A percentile compares a stretch with the other conserved stretches of the same genome.
These are phyloP conservation scores for Globisporangium viniferum DNA, from an alignment of 352 stramenopile species.

Conservation along the genomic window DNA sequence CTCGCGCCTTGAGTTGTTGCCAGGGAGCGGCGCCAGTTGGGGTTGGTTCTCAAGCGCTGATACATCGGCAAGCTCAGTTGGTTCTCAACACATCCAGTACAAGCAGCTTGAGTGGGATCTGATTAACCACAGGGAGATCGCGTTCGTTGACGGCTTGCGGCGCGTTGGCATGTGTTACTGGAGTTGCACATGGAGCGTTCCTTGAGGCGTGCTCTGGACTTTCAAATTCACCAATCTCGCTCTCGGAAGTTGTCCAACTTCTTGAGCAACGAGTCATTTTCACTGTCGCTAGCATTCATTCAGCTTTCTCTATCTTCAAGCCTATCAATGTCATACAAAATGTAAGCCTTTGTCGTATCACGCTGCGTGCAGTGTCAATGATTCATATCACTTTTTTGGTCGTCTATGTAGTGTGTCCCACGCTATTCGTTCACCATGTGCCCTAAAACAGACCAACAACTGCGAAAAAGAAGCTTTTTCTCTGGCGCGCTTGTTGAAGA, in stretches of 20 bases:
- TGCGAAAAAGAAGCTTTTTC: conserved; percentile 3
- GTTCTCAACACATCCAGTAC: neutral
- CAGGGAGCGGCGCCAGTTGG: too few species aligned
- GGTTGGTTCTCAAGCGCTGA: too few species aligned
- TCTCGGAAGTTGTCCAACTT: neutral
- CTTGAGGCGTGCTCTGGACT: neutral
- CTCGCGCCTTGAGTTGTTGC: too few species aligned
- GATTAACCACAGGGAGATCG: neutral
- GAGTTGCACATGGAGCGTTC: neutral
- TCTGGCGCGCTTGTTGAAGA: neutral
- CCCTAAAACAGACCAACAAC: neutral
- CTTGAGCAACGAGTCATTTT: too few species aligned
- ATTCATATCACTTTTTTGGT: too few species aligned
- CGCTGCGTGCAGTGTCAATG: neutral
- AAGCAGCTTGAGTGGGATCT: neutral
- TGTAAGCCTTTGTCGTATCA: neutral
- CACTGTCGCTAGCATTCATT: too few species aligned
- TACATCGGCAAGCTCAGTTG: neutral
- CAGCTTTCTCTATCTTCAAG: too few species aligned
- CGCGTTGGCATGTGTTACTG: neutral
- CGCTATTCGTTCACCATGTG: neutral
- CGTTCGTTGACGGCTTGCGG: neutral
- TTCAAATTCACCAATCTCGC: neutral
- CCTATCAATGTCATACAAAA: neutral
- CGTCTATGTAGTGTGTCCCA: neutral